Evolutionary conservation across 1,284 basidiomycete species (phyloP), one percentile per base, ranked within the genome.

Genomic region (Mycosarcoma maydis): DNA sequence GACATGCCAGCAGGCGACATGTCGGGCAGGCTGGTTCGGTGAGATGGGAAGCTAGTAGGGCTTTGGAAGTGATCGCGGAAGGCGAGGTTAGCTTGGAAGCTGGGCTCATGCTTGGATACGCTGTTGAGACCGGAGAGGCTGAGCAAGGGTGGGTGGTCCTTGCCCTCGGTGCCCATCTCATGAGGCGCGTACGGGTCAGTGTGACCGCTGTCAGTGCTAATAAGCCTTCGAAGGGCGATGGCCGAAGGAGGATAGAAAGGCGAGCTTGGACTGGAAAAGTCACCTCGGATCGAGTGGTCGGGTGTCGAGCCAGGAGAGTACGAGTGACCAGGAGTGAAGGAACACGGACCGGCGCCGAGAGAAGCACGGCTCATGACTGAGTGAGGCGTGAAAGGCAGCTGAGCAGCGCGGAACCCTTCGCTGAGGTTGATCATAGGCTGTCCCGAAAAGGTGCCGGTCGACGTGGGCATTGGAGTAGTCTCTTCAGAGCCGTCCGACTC

Each of bases 391-490:
- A 55, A 34, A 22, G 64, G 69, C 42, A 59, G 33, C 36, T 57
- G 54, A n/a, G 58, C 52, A 19, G 51, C 51, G 10, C 55, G 46
- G 58, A 71, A 66, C 26, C 62, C 58, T 9, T 61, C 62, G 27
- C 68, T 62, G 32, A 73, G 62, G 48, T 56, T 61, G 47, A 17
- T 39, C 5, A 66, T 40, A 9, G 58, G 17, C 34, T 70, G 68
- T 30, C 73, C 73, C 2, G 50, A 45, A 29, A 76, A 75, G 9
- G 55, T 64, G 33, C 69, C 59, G 0, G 53, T 60, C 24, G 59
- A 62, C 6, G 60, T 52, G 4, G 72, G 73, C 73, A 76, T 74
- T 26, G 72, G 73, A 7, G 69, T 73, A 1, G 58, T 59, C 45
- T 73, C 72, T 34, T 72, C 62, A 9, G 61, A 61, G n/a, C 53